Evolutionary conservation across 257 asterid species (phyloP), one percentile per base, ranked within the genome.

Genomic region (Fraxinus quadrangulata): DNA sequence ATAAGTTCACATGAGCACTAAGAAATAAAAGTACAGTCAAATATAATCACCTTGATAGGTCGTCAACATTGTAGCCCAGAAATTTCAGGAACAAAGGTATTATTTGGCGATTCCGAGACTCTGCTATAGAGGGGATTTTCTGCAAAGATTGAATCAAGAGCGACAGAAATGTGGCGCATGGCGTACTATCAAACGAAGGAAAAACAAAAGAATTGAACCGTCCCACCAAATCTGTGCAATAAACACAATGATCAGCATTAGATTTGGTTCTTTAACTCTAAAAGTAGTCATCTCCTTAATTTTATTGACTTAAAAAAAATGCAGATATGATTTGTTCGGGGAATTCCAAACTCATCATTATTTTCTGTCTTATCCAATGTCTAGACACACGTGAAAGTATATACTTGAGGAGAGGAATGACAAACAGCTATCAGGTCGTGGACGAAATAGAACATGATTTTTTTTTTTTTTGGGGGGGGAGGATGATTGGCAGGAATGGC

Each of bases 31-130:
- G 49, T 47, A 33, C 30, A 42, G 71, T 19, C 19, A 71, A 40
- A 77, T 77, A 72, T 69, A 70, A 59, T 42, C 75, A 95, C 98
- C 99, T 89, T 72, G 78, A 49, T 69, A 78, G 78, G 65, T 87
- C 86, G 51, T 86, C 86, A 69, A 79, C 88, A 77, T 68, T 77
- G 80, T 91, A 91, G 78, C 99, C 99, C 72, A 95, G 75, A 79
- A 90, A 93, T 89, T 88, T 90, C 84, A 95, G 78, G 81, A 95
- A 95, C 87, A 93, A 81, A 79, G 96, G 94, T 75, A 95, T 73
- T 75, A 93, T 79, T 75, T 91, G 92, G 75, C 83, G 85, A 79
- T 94, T 87, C 83, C 87, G 89, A 61, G 91, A 88, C 86, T 93
- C 97, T 12, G 77, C 88, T 54, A 87, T 79, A 63, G 90, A 85